Evolutionary conservation across 2,329 filamentous ascomycete species (phyloP).

Genomic region (Chaetomiaceae sp.): DNA sequence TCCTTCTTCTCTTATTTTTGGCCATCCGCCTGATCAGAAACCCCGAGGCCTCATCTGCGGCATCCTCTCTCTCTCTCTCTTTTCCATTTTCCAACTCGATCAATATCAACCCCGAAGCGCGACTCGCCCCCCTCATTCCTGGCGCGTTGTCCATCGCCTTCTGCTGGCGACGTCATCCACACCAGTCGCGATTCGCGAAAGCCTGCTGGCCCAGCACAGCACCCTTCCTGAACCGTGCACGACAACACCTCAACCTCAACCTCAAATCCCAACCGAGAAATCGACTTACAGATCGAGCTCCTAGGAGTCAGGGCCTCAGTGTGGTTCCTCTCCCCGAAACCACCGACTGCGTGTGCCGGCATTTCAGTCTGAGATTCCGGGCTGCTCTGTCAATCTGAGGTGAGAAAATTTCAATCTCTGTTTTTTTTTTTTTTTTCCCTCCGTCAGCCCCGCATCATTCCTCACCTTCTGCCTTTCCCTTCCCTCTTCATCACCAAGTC

Average conservation of each 20-base stretch:
- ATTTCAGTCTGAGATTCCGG: not conserved
- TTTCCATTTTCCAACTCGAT: not conserved
- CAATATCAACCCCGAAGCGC: not conserved
- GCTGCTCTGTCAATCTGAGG: constrained; percentile 8
- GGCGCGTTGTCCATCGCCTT: not conserved
- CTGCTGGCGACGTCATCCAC: constrained; percentile 7
- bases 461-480: not conserved
- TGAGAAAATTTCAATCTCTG: constrained; percentile 18
- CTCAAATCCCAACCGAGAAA: not conserved
- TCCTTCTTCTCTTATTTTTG: constrained; percentile 20
- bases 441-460: constrained; percentile 17
- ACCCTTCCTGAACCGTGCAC: constrained; percentile 26
- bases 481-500: constrained; percentile 5
- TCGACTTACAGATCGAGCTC: not conserved
- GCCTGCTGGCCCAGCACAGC: constrained; percentile 8
- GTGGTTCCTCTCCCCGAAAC: not conserved
- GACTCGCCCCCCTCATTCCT: not conserved
- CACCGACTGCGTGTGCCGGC: not conserved
- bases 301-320: not conserved
- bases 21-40: constrained; percentile 11
- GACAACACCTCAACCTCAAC: constrained; percentile 10
- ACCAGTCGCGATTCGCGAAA: constrained; percentile 2
- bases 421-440: not conserved
- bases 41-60: not conserved
- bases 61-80: constrained; percentile 1